Conservation (phyloP, 2,329 filamentous ascomycete genomes). For the Trichoderma sp. region DNA sequence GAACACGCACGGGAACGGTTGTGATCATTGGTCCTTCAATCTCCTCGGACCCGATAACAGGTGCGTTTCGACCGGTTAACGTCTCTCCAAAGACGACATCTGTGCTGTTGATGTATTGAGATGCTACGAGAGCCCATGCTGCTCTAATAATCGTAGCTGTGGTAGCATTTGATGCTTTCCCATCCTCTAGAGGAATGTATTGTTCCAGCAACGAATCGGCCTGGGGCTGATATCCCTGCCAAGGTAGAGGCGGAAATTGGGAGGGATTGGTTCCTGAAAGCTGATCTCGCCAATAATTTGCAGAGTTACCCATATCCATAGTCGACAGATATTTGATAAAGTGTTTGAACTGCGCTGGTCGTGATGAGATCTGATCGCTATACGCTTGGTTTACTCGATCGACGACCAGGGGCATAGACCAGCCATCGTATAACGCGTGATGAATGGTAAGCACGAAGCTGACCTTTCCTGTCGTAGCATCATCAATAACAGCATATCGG, state of each 20-base stretch:
- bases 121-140: constrained; percentile 56
- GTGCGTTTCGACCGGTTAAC: constrained; percentile 53
- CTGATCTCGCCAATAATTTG: constrained; percentile 46
- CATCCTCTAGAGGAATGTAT: constrained; percentile 42
- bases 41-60: constrained; percentile 47
- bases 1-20: constrained; percentile 55
- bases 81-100: constrained; percentile 61
- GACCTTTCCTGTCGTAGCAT: constrained; percentile 31
- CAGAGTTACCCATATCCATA: constrained; percentile 40
- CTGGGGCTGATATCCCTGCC: constrained; percentile 46
- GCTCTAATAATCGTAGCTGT: constrained; percentile 56
- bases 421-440: constrained; percentile 56
- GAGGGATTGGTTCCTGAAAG: constrained; percentile 43
- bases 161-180: constrained; percentile 43
- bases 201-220: constrained; percentile 54
- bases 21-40: constrained; percentile 62
- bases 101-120: constrained; percentile 48
- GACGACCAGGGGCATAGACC: constrained; percentile 51
- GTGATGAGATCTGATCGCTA: constrained; percentile 30
- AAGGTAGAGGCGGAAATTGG: constrained; percentile 50
- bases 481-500: constrained; percentile 43
- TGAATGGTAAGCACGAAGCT: constrained; percentile 55
- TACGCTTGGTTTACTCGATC: constrained; percentile 48
- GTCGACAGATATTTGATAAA: constrained; percentile 48
- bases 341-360: constrained; percentile 45